A percentile compares a stretch with the other conserved stretches of the same genome.
Evolutionary conservation across 2,329 filamentous ascomycete species (phyloP).

Genomic region (Xylaria sp.): DNA sequence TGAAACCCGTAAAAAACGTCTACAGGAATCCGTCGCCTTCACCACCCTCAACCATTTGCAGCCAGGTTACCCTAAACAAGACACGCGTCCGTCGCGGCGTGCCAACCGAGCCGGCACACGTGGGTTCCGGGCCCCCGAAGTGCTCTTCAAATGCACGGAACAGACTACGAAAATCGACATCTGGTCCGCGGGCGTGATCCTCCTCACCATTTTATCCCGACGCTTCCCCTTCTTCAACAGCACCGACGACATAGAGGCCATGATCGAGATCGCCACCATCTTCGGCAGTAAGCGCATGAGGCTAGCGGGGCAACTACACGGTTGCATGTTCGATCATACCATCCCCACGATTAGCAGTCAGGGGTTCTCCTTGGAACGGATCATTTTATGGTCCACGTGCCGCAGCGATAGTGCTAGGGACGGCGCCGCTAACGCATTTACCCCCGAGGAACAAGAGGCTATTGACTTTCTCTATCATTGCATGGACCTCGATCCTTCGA

Average conservation of each 20-base stretch:
- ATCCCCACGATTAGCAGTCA: slow-evolving; percentile 89
- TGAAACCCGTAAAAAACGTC: slow-evolving; percentile 68
- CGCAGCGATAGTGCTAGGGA: slow-evolving; percentile 70
- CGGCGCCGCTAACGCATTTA: slow-evolving; percentile 63
- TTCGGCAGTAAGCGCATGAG: slow-evolving; percentile 90
- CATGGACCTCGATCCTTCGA: slow-evolving; percentile 79
- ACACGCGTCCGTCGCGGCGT: slow-evolving; percentile 85
- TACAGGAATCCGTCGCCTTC: slow-evolving; percentile 65
- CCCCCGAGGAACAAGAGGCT: slow-evolving; percentile 75
- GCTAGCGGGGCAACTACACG: slow-evolving; percentile 82
- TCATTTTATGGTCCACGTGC: slow-evolving; percentile 93
- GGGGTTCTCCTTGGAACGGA: slow-evolving; percentile 90
- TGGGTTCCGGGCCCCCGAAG: slow-evolving; percentile 95
- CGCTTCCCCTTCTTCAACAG: slow-evolving; percentile 99
- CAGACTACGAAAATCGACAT: slow-evolving; percentile 95
- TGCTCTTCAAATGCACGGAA: slow-evolving; percentile 95
- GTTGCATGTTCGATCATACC: slow-evolving; percentile 89
- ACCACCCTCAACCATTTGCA: slow-evolving; percentile 63
- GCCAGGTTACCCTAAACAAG: slow-evolving; percentile 85
- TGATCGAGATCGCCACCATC: slow-evolving; percentile 97
- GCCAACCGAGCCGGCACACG: slow-evolving; percentile 95
- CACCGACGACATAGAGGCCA: slow-evolving; percentile 95
- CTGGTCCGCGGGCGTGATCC: slow-evolving; percentile 96
- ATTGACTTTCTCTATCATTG: slow-evolving; percentile 76
- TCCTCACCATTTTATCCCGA: slow-evolving; percentile 90